Evolutionary conservation across 2,329 filamentous ascomycete genomes (phyloP), one percentile per base, ranked within the genome.

Genomic region (Biscogniauxia mediterranea): DNA sequence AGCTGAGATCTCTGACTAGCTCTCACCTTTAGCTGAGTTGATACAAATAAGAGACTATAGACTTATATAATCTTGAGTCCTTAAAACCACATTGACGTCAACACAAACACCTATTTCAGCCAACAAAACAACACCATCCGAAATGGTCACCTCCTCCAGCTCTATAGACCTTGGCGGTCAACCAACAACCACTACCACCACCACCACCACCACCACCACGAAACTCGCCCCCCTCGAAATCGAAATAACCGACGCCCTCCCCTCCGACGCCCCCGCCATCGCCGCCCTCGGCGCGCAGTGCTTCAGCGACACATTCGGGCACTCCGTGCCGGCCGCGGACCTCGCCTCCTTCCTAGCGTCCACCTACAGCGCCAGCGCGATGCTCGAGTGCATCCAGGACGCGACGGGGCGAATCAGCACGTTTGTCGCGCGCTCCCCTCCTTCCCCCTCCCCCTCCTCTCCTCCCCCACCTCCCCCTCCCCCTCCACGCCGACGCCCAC

Each of bases 251-350:
- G 62, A 66, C 6, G 69, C 70, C 2, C 42, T 63, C 4, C 15
- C 58, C 23, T 64, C 66, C 11, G 71, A 73, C 17, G 71, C 71
- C 0, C 58, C 61, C 5, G 64, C 67, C 9, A 70, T 73, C 50
- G 68, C 71, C 6, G 58, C 59, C 13, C 58, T 73, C 25, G 71
- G 71, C 56, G 65, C 66, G 19, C 64, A 65, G 28, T 68, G 66
- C 1, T 73, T 71, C 63, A 66, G 70, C 8, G 65, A 64, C 5
- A 61, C 69, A n/a, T 73, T 70, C 60, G 71, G 70, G 0, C 62
- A 59, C 55, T 67, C 67, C 1, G 65, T 73, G 1, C 64, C 70
- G 0, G 58, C 63, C 1, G 57, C 60, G 7, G 70, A 73, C 54
- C 60, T 73, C 0, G 70, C 68, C 13, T 46, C 51, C 1, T 73